Evolutionary conservation across 495 filamentous ascomycete species (phyloP).

Genomic region (Amphirosellinia nigrospora): DNA sequence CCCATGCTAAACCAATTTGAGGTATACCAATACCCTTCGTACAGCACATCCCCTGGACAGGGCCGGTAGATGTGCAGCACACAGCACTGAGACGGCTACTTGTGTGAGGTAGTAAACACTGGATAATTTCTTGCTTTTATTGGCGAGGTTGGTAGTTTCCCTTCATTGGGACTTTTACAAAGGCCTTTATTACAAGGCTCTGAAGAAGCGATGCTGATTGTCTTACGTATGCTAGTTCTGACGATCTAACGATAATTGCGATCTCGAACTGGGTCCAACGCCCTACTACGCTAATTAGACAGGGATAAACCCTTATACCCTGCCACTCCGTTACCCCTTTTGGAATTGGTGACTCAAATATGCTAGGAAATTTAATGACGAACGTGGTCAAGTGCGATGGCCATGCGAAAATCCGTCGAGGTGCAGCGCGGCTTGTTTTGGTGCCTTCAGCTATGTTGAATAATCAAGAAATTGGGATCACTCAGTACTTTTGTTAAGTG

Average conservation of each 20-base stretch:
- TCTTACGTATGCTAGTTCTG: no score
- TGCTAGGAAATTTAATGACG: not conserved
- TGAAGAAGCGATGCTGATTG: not conserved
- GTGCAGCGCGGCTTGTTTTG: not conserved
- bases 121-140: not conserved
- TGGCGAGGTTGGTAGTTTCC: not conserved
- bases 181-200: not conserved
- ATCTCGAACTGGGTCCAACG: not conserved
- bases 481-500: not conserved
- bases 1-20: conserved; percentile 1
- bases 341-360: not conserved
- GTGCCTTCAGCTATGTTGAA: not conserved
- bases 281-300: no score
- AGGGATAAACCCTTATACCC: not conserved
- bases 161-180: no score
- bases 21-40: not conserved
- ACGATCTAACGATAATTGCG: no score
- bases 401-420: not conserved
- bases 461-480: not conserved
- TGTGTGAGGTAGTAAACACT: not conserved
- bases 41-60: not conserved
- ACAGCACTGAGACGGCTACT: not conserved
- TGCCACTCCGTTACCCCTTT: not conserved
- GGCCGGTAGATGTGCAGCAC: not conserved
- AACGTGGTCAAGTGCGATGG: not conserved